A percentile compares a stretch with the other conserved stretches of the same genome.
phyloP scores from a whole-genome alignment of 495 filamentous ascomycete species.

The Ramalina intermedia region DNA sequence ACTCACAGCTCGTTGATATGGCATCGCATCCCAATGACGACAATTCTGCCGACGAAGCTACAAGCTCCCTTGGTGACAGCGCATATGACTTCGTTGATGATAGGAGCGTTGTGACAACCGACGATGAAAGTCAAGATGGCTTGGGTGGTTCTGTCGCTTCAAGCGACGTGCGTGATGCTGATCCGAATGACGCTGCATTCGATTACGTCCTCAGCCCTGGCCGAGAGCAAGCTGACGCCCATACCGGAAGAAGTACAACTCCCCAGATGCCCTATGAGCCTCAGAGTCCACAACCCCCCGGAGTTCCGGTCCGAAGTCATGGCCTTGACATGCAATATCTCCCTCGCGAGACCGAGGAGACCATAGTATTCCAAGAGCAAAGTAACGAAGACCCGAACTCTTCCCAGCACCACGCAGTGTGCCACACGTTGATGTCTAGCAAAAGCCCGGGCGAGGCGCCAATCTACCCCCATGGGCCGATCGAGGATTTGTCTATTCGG shows the following conservation, averaged over 20 bases:
- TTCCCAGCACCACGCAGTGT: not conserved
- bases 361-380: not conserved
- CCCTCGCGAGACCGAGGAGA: not conserved
- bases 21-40: slow-evolving; percentile 13
- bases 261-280: not conserved
- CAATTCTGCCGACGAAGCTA: slow-evolving; percentile 13
- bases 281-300: not conserved
- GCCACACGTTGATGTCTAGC: not conserved
- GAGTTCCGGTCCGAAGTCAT: not conserved
- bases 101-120: slow-evolving; percentile 16
- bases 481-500: slow-evolving; percentile 42
- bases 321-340: too few species aligned
- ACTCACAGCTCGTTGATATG: slow-evolving; percentile 16
- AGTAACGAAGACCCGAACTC: not conserved
- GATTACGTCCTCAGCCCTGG: too few species aligned
- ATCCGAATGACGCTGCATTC: not conserved
- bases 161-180: slow-evolving; percentile 7
- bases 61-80: slow-evolving; percentile 35
- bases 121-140: slow-evolving; percentile 14
- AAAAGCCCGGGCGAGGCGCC: not conserved
- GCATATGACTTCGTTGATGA: slow-evolving; percentile 41
- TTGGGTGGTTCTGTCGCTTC: slow-evolving; percentile 9
- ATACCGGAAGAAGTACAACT: not conserved
- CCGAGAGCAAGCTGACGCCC: slow-evolving; percentile 8
- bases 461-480: not conserved